A percentile compares a stretch with the other conserved stretches of the same genome.
These are phyloP conservation scores for Suillus alpinus DNA, from an alignment of 768 basidiomycete species.

Conservation along the genomic window DNA sequence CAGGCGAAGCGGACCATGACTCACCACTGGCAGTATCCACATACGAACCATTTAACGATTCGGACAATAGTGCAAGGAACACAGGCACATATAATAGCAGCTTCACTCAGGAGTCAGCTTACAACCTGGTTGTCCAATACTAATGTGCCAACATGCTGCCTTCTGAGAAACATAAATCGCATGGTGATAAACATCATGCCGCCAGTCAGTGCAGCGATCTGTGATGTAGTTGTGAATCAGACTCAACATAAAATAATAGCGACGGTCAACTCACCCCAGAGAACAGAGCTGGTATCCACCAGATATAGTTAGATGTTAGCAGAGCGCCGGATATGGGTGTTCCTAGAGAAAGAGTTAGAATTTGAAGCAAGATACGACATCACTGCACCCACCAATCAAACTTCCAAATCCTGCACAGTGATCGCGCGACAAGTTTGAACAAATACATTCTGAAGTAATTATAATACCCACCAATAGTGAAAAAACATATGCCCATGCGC, in stretches of 20 bases:
- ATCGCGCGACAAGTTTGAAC: not conserved
- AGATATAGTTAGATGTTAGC: conserved; percentile 45
- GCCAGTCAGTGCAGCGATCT: not conserved
- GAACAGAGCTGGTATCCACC: conserved; percentile 59
- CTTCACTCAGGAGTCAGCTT: not conserved
- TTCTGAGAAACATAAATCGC: not conserved
- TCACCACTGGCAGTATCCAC: not conserved
- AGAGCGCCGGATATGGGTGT: conserved; percentile 58
- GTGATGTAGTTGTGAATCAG: not conserved
- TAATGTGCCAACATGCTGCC: not conserved
- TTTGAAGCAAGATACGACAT: not conserved
- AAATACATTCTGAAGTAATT: not conserved
- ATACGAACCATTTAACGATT: not conserved
- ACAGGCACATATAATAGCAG: not conserved
- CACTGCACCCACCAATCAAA: conserved; percentile 15
- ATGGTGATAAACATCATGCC: not conserved
- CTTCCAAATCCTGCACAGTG: conserved; percentile 20
- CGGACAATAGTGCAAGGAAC: not conserved
- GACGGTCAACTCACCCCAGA: conserved; percentile 33
- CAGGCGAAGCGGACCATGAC: not conserved
- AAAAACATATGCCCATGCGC: conserved; percentile 48
- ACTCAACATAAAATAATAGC: not conserved
- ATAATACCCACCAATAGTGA: conserved; percentile 33
- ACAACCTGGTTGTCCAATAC: not conserved
- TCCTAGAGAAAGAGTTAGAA: conserved; percentile 34